Conservation (phyloP, 106 monocot species). For the Allium sativum region DNA sequence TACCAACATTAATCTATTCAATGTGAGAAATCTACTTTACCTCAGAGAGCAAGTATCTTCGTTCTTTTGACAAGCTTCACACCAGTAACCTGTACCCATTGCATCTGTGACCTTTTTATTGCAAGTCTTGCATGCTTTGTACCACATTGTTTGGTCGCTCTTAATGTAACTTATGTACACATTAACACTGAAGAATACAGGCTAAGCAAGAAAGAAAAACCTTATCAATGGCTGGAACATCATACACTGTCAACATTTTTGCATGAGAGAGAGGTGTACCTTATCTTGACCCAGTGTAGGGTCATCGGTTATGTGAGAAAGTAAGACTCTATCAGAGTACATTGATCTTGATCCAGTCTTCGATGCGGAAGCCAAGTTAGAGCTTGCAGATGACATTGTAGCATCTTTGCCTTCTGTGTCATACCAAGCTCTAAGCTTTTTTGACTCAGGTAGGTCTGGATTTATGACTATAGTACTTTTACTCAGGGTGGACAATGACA, state of each 20-base stretch:
- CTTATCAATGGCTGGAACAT: too few relatives aligned
- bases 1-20: too few relatives aligned
- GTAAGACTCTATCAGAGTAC: conserved; percentile 73
- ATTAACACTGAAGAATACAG: conserved; percentile 69
- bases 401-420: conserved; percentile 60
- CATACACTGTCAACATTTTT: too few relatives aligned
- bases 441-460: conserved; percentile 75
- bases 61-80: conserved; percentile 93
- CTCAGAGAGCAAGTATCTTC: conserved; percentile 73
- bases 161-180: conserved; percentile 78
- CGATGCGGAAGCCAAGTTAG: conserved; percentile 28
- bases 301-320: conserved; percentile 68
- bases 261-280: conserved; percentile 15
- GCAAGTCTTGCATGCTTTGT: conserved; percentile 89
- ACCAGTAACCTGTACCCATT: conserved; percentile 85
- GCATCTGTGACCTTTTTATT: conserved; percentile 96
- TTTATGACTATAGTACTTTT: conserved; percentile 65
- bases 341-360: conserved; percentile 60
- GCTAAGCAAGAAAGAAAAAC: conserved; percentile 17
- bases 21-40: conserved; percentile 15
- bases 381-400: conserved; percentile 47
- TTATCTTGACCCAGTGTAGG: conserved; percentile 73
- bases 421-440: conserved; percentile 77
- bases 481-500: conserved; percentile 68
- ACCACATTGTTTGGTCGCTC: conserved; percentile 93